Evolutionary conservation across 2,329 filamentous ascomycete species (phyloP), one percentile per base, ranked within the genome.

Genomic region (Escovopsis weberi): DNA sequence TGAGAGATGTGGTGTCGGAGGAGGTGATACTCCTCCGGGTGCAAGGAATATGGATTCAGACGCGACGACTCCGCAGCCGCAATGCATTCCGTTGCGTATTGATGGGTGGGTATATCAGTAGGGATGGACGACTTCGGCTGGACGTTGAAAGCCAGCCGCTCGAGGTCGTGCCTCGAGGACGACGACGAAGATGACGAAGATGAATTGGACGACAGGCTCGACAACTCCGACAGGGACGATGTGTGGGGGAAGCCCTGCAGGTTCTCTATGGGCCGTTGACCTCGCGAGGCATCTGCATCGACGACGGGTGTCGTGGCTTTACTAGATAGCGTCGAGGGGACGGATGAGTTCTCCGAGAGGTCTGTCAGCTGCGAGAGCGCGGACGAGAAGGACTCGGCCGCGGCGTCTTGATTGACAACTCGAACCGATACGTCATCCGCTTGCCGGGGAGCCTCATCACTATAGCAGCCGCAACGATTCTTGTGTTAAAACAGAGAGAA

Each of bases 21-120:
- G 46, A 94, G 70, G 45, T 73, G 67, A 57, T 95, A 88, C 60
- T 98, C 91, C 48, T 85, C 80, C 26, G 75, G 72, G 60, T 96
- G 87, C 34, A 98, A 66, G 10, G 83, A 80, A 60, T 91, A 96
- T 1, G 91, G 89, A 50, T 89, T 89, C 2, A 98, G 69, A 44
- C 91, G 74, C 35, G 86, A 95, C 8, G 85, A 82, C 60, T 94
- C 85, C 42, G 89, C 91, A 11, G 89, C 89, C 42, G 81, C 74
- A 45, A 94, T 82, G 57, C 87, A 94, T 64, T 98, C 87, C 49
- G 80, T 76, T n/a, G 86, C 89, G 63, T 94, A 95, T 46, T 89
- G 79, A 40, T 76, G 70, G 26, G 78, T 71, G 12, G 82, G 69
- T 38, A 96, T 61, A 47, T 82, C 74, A 43, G 75, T 67, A 12